Evolutionary conservation across 2,329 filamentous ascomycete genomes (phyloP).

Genomic region (Coleophoma cylindrospora): DNA sequence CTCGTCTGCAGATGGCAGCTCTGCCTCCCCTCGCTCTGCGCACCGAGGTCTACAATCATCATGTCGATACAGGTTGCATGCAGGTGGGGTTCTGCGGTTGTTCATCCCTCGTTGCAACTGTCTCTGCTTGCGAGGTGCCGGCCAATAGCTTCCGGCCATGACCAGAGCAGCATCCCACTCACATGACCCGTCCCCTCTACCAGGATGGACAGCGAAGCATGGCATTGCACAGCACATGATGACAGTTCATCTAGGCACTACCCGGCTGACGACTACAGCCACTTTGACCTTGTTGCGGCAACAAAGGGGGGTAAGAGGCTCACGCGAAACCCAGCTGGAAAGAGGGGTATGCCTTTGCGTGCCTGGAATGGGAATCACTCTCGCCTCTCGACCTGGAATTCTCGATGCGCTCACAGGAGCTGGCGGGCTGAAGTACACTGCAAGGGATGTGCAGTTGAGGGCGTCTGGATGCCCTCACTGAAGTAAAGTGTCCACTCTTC

Average conservation of each 20-base stretch:
- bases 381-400: background rate
- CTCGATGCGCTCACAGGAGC: background rate
- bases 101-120: no score
- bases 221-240: no score
- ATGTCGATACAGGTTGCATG: no score
- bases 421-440: background rate
- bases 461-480: background rate
- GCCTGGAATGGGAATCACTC: background rate
- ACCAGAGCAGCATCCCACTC: no score
- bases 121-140: no score
- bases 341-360: background rate
- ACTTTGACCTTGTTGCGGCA: conserved; percentile 1
- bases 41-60: no score
- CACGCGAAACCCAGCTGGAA: background rate
- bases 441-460: background rate
- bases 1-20: no score
- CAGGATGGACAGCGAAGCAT: no score
- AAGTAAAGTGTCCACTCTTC: background rate
- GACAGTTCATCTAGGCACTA: background rate
- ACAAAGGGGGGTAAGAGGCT: background rate
- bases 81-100: no score
- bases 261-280: background rate
- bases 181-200: no score
- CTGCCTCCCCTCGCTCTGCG: no score
- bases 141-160: no score